Evolutionary conservation across 2,329 filamentous ascomycete species (phyloP).

Genomic region (Colletotrichum somersetense): DNA sequence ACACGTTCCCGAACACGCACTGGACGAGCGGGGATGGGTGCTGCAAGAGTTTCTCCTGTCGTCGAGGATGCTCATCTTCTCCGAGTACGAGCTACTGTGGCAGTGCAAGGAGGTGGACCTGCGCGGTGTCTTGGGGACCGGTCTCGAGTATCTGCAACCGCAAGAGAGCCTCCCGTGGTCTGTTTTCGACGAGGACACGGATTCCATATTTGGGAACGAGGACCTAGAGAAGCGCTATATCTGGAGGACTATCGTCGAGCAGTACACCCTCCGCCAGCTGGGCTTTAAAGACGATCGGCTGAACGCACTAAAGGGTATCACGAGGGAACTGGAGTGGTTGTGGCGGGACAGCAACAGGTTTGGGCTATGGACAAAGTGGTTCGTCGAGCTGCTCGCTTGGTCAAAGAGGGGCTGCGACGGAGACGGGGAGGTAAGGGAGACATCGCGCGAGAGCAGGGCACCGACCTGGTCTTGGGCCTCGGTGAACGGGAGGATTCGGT

Average conservation of each 20-base stretch:
- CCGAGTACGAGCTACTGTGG: constrained; percentile 42
- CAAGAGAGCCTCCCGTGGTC: constrained; percentile 24
- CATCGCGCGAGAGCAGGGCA: neutral
- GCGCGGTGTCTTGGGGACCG: constrained; percentile 9
- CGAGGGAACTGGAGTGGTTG: constrained; percentile 25
- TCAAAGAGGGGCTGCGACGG: constrained; percentile 3
- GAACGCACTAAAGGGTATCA: constrained; percentile 8
- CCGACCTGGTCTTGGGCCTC: constrained; percentile 40
- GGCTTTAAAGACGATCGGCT: constrained; percentile 5
- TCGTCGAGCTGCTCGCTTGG: constrained; percentile 33
- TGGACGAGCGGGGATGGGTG: constrained; percentile 42
- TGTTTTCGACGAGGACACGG: constrained; percentile 1
- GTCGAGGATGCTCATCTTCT: constrained; percentile 42
- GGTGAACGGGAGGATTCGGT: constrained; percentile 12
- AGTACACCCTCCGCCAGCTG: constrained; percentile 23
- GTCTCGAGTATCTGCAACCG: constrained; percentile 33
- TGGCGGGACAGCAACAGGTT: constrained; percentile 21
- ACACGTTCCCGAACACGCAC: constrained; percentile 6
- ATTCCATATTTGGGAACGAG: neutral
- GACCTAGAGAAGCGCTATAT: constrained; percentile 11
- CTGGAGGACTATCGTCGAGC: constrained; percentile 30
- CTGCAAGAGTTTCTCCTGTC: constrained; percentile 43
- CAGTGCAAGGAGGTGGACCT: constrained; percentile 38
- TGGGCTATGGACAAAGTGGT: constrained; percentile 30
- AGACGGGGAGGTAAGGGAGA: neutral